Conservation (phyloP, 768 basidiomycete genomes). For the Tricholoma terreum region DNA sequence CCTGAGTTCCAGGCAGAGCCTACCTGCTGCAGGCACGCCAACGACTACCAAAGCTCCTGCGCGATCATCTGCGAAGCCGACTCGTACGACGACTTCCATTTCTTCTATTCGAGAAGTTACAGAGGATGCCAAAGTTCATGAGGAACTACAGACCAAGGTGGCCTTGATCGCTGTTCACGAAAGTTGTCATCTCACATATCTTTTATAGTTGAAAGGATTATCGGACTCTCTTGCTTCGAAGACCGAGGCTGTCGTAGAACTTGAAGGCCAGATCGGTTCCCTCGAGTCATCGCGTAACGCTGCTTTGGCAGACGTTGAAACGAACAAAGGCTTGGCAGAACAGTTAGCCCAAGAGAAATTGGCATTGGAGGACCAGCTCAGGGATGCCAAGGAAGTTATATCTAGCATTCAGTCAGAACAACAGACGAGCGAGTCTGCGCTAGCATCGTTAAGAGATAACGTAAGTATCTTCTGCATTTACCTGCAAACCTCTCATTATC, state of each 20-base stretch:
- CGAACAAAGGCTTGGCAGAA: slow-evolving; percentile 41
- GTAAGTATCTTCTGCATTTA: slow-evolving; percentile 33
- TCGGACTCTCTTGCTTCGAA: slow-evolving; percentile 53
- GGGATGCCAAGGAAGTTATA: slow-evolving; percentile 39
- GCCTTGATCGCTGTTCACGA: slow-evolving; percentile 7
- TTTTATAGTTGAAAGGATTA: slow-evolving; percentile 55
- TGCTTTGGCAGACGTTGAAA: slow-evolving; percentile 43
- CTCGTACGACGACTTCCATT: slow-evolving; percentile 56
- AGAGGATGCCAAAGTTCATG: slow-evolving; percentile 54
- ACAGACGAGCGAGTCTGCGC: slow-evolving; percentile 28
- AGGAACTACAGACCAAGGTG: slow-evolving; percentile 63
- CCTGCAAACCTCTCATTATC: not conserved
- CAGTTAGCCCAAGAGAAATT: slow-evolving; percentile 50
- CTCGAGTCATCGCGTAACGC: slow-evolving; percentile 49
- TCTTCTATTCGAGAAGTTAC: slow-evolving; percentile 72
- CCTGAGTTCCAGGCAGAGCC: slow-evolving; percentile 41
- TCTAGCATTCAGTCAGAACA: slow-evolving; percentile 31
- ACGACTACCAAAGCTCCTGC: slow-evolving; percentile 30
- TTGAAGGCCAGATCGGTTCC: slow-evolving; percentile 51
- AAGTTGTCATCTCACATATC: not conserved
- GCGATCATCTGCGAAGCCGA: slow-evolving; percentile 35
- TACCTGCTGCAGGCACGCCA: slow-evolving; percentile 35
- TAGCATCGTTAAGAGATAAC: slow-evolving; percentile 46
- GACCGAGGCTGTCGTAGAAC: slow-evolving; percentile 42
- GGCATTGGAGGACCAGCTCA: slow-evolving; percentile 47